phyloP scores from a whole-genome alignment of 352 stramenopile species.

The Elongisporangium prolatum region DNA sequence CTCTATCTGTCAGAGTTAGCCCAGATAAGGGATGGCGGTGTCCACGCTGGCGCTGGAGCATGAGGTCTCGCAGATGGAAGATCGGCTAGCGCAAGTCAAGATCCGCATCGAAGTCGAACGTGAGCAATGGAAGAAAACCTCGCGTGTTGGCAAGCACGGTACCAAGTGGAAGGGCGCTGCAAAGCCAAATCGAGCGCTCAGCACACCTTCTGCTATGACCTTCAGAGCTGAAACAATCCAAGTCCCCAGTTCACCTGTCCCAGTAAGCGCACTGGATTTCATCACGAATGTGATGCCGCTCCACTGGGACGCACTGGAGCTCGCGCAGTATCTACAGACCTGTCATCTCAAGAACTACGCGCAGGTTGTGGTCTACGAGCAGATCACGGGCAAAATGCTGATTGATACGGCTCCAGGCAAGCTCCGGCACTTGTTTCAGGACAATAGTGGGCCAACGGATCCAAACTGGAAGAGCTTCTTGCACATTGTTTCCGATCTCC shows the following conservation, averaged over 20 bases:
- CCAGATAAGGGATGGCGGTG: background rate
- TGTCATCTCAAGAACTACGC: conserved; percentile 42
- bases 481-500: conserved; percentile 26
- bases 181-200: background rate
- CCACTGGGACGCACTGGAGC: conserved; percentile 56
- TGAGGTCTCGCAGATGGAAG: conserved; percentile 58
- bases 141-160: conserved; percentile 37
- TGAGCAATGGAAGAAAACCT: conserved; percentile 46
- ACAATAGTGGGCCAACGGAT: conserved; percentile 20
- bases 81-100: conserved; percentile 49
- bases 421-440: conserved; percentile 38
- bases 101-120: conserved; percentile 45
- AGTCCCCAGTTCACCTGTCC: background rate
- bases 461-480: conserved; percentile 50
- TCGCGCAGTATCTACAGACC: conserved; percentile 50
- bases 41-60: conserved; percentile 42
- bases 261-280: background rate
- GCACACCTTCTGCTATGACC: background rate
- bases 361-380: conserved; percentile 44
- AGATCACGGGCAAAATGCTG: conserved; percentile 58
- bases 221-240: background rate
- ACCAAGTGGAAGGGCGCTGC: conserved; percentile 65
- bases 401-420: conserved; percentile 38
- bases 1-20: background rate
- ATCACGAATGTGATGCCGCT: conserved; percentile 27